Base-by-base conservation (phyloP, 2,329 filamentous ascomycete species). In the Hymenoscyphus fraxineus region DNA sequence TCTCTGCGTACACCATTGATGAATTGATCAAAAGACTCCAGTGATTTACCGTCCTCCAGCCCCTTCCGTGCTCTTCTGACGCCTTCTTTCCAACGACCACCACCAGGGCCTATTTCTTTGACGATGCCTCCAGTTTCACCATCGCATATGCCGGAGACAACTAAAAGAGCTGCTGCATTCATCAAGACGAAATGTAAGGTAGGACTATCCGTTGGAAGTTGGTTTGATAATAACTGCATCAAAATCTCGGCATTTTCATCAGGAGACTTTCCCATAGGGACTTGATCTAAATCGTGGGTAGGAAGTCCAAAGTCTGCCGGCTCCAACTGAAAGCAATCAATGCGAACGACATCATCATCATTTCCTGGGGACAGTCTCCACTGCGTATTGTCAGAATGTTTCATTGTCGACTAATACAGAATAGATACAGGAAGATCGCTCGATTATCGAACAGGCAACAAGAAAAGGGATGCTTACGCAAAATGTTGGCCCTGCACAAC, bases 111-210 rank as follows among this genome's bases (percentile, higher is more conserved):
- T 58, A 89, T 82, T 76, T 98, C 93, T 16, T 80, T 86, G 67
- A 96, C 85, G 57, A 97, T 92, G 51, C 88, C 82, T 0, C 92
- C 91, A 72, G 94, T 90, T 72, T 96, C 92, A 0, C 88, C 91
- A 57, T 98, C 94, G 74, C 93, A 96, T 40, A 97, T 82, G 2
- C 95, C 95, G 2, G 92, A 89, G 3, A 90, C 84, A 0, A 96
- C 94, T 61, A 99, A 84, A 61, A 99, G 79, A 1, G 93, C 92
- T 0, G 94, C 93, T 1, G 94, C 90, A 74, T 99, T 99, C 78
- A 98, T 90, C 60, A 98, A 83, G 22, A 99, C 92, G 74, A 99
- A 99, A 75, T 96, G 89, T 67, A 97, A 78, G 60, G 99, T 91
- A 0, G 95, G 92, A 71, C 97, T 87, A 70, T 96, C 86, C 10